Evolutionary conservation across 768 basidiomycete species (phyloP).

Genomic region (Podaxis sp.): DNA sequence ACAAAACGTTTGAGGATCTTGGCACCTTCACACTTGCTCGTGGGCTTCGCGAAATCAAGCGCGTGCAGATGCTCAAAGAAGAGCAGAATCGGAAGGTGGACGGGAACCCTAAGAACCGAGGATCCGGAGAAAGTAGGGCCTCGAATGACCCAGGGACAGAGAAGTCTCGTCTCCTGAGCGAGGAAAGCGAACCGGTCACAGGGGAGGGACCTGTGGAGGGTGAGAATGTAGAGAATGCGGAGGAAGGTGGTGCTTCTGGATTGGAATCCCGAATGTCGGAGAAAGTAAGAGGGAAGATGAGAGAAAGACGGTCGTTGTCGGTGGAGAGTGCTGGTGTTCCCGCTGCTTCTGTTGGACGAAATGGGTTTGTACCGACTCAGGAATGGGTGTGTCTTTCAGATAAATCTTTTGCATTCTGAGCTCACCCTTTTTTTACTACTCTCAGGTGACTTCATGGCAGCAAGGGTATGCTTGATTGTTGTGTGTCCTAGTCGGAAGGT

Average conservation of each 20-base stretch:
- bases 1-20: slow-evolving; percentile 84
- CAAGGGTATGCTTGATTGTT: slow-evolving; percentile 63
- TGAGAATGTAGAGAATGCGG: slow-evolving; percentile 10
- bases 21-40: slow-evolving; percentile 87
- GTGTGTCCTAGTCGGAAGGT: slow-evolving; percentile 4
- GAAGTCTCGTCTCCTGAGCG: slow-evolving; percentile 64
- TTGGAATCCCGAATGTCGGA: slow-evolving; percentile 48
- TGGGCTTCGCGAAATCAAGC: slow-evolving; percentile 84
- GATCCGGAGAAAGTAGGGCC: slow-evolving; percentile 31
- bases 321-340: slow-evolving; percentile 23
- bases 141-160: slow-evolving; percentile 49
- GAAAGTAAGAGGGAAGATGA: slow-evolving; percentile 91
- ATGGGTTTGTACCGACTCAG: slow-evolving; percentile 93
- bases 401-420: neutral
- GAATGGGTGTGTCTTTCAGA: slow-evolving; percentile 78
- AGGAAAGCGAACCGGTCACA: slow-evolving; percentile 32
- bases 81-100: slow-evolving; percentile 45
- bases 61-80: slow-evolving; percentile 69
- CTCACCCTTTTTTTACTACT: neutral
- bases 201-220: slow-evolving; percentile 20
- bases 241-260: slow-evolving; percentile 9
- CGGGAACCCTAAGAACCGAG: slow-evolving; percentile 40
- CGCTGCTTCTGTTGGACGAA: slow-evolving; percentile 77
- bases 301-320: slow-evolving; percentile 60
- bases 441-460: slow-evolving; percentile 91